Evolutionary conservation across 2,329 filamentous ascomycete genomes (phyloP).

Genomic region (Capronia coronata): DNA sequence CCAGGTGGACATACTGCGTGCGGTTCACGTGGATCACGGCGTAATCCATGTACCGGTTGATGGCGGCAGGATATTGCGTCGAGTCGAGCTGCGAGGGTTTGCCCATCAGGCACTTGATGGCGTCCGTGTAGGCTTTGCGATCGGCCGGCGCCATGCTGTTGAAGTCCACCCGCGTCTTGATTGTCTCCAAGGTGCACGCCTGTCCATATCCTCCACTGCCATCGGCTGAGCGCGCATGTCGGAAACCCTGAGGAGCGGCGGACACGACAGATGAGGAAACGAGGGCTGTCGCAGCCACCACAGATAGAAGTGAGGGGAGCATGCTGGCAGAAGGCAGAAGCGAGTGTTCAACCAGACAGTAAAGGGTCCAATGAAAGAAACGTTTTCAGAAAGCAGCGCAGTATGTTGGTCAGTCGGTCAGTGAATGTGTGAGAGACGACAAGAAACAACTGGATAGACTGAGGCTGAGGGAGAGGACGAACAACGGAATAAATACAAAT

Average conservation of each 20-base stretch:
- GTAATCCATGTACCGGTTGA: slow-evolving; percentile 38
- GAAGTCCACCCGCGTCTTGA: slow-evolving; percentile 24
- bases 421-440: not conserved
- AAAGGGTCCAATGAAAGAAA: no score
- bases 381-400: no score
- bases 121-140: slow-evolving; percentile 34
- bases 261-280: slow-evolving; percentile 8
- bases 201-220: slow-evolving; percentile 6
- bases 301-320: slow-evolving; percentile 19
- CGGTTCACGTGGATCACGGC: slow-evolving; percentile 37
- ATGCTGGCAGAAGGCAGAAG: not conserved
- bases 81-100: slow-evolving; percentile 31
- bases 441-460: not conserved
- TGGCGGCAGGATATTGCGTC: slow-evolving; percentile 32
- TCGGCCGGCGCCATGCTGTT: slow-evolving; percentile 25
- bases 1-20: slow-evolving; percentile 34
- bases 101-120: slow-evolving; percentile 36
- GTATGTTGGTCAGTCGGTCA: not conserved
- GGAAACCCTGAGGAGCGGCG: slow-evolving; percentile 8
- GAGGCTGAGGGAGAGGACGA: not conserved
- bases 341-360: no score
- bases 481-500: not conserved
- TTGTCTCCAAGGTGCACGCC: slow-evolving; percentile 12
- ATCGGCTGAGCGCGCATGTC: slow-evolving; percentile 10
- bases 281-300: slow-evolving; percentile 17